Evolutionary conservation across 2,329 filamentous ascomycete genomes (phyloP), one percentile per base, ranked within the genome.

Genomic region (Triangularia verruculosa): DNA sequence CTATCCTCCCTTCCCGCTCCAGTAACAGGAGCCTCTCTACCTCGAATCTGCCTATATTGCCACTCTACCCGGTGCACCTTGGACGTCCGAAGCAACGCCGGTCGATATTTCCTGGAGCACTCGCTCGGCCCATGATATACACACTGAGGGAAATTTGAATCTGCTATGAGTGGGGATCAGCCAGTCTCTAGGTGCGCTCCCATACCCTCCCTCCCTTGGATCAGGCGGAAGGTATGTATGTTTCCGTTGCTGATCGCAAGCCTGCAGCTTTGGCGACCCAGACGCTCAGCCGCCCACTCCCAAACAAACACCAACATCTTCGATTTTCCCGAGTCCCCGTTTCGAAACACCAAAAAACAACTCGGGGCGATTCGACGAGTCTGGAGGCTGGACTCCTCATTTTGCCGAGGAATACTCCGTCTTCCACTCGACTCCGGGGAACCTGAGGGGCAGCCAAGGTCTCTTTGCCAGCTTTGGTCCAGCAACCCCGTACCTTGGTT

Each of bases 381-480:
- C 80, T 59, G 77, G 78, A 68, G 79, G 80, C 68, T 85, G 83
- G 81, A 88, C 85, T 53, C 85, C 86, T 73, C 81, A 80, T 63
- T 88, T 87, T 77, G 84, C 85, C 67, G 84, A 88, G 72, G 85
- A 88, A 68, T 88, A 86, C 71, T 86, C 85, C 66, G 84, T 88
- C 71, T 88, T 88, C 78, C 86, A 86, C 75, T 78, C 81, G n/a
- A 87, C 85, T 8, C 86, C 86, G 15, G 85, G 83, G 56, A 85
- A 86, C 71, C 77, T 87, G 61, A 78, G 78, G 70, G 81, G 78
- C 60, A 74, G 77, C 52, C 77, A 79, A 62, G 78, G 73, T 63
- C 73, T 75, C 13, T 85, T 83, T 71, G 70, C 75, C 67, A 81
- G 83, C 68, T 80, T 81, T 70, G 70, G 73, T 20, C 72, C 71